Percentiles rank a stretch among this genome's conserved stretches.
Evolutionary conservation across 495 filamentous ascomycete genomes (phyloP).

Genomic region (Ramalina peruviana): DNA sequence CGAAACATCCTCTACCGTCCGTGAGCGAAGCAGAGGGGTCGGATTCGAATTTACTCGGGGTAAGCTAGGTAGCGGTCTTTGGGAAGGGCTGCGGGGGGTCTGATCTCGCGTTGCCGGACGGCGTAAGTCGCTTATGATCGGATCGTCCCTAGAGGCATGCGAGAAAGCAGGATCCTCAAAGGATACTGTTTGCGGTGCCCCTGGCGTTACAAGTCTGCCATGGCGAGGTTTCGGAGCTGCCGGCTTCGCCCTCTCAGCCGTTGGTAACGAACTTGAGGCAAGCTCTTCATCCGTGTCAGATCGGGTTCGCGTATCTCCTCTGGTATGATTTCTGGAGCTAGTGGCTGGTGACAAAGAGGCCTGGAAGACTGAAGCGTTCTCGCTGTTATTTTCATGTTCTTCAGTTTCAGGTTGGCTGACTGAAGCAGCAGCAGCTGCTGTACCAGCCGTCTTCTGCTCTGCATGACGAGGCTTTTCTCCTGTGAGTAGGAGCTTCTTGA

Average conservation of each 20-base stretch:
- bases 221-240: conserved; percentile 51
- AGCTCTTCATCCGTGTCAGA: conserved; percentile 24
- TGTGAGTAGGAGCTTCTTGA: conserved; percentile 45
- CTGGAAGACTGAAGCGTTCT: conserved; percentile 32
- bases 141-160: conserved; percentile 3
- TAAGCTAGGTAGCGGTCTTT: conserved; percentile 1
- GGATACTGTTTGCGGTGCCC: conserved; percentile 16
- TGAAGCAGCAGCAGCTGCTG: conserved; percentile 11
- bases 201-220: conserved; percentile 47
- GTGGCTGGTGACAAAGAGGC: conserved; percentile 29
- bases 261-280: conserved; percentile 12
- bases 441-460: neutral
- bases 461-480: conserved; percentile 24
- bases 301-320: conserved; percentile 24
- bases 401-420: conserved; percentile 7
- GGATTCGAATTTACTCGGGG: neutral
- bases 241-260: conserved; percentile 27
- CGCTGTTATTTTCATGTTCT: conserved; percentile 33
- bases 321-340: conserved; percentile 17
- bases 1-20: neutral
- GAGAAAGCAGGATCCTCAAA: conserved; percentile 18
- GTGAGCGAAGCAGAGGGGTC: neutral
- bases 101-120: neutral
- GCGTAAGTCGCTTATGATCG: neutral
- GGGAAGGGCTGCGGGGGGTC: neutral